Evolutionary conservation across 345 rosid genomes (phyloP), one percentile per base, ranked within the genome.

Genomic region (Syzygium grande): DNA sequence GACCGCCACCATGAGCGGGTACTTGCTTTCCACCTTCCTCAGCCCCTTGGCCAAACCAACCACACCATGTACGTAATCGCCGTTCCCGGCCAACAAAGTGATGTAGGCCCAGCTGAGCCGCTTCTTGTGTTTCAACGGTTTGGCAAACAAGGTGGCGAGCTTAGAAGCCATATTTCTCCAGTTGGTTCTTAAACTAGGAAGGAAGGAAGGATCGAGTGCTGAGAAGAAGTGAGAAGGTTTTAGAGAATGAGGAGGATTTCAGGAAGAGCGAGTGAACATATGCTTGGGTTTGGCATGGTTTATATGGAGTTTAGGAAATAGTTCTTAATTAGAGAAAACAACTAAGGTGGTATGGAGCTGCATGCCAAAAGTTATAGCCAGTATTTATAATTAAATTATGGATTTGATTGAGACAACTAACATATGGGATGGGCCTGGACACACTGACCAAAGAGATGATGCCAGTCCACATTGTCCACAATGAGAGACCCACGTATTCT

Each of bases 31-130:
- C 1, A 29, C 92, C 87, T 90, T 92, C 91, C 91, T 91, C 86
- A 92, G 46, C 7, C 94, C 94, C 88, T 91, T 92, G 86, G 92
- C 92, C 46, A 92, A 58, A 29, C 94, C 93, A n/a, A 91, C 93
- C 22, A 92, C 94, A 2, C 94, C 94, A 54, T 92, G 89, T 43
- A 89, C 87, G 34, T 92, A 90, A 55, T 92, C 91, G 2, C 92
- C 94, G 27, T 83, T 85, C 7, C 94, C 91, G 15, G 94, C 94
- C 86, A 92, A 79, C 79, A 90, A 91, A 49, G 94, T 92, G 2
- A 91, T 88, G 65, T 91, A 92, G 16, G 93, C 93, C 43, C 13
- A 27, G 52, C 53, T 46, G 53, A 41, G 54, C 85, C n/a, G 51
- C 51, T 8, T 90, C 14, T 89, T 89, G 5, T 88, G 91, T 90